Conservation (phyloP, 129 eudicot species). For the Centella asiatica region DNA sequence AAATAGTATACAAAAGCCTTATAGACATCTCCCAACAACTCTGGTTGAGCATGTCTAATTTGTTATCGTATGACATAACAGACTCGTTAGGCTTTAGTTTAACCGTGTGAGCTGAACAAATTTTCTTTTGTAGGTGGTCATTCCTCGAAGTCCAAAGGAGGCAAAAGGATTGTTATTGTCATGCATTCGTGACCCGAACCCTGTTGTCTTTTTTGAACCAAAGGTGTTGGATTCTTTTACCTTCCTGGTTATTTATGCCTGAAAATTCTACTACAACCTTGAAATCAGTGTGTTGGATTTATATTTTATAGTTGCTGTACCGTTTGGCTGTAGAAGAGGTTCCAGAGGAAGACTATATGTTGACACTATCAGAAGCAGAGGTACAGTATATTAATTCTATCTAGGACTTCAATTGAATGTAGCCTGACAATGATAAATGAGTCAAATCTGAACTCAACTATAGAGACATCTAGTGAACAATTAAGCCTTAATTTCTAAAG, state of each 20-base stretch:
- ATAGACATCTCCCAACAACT: not conserved
- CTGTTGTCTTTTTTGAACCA: conserved; percentile 94
- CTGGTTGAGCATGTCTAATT: not conserved
- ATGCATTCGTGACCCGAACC: conserved; percentile 89
- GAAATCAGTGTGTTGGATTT: not conserved
- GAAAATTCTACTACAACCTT: not conserved
- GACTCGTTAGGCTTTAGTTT: not conserved
- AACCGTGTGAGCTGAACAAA: not conserved
- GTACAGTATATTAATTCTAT: conserved; percentile 25
- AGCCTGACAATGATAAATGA: not conserved
- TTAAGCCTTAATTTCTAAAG: not conserved
- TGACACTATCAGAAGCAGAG: conserved; percentile 94
- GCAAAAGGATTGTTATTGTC: conserved; percentile 89
- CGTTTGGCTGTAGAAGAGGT: conserved; percentile 94
- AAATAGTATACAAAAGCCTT: not conserved
- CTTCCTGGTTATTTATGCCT: not conserved
- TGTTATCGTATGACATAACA: not conserved
- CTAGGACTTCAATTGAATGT: not conserved
- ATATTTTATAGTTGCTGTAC: conserved; percentile 69
- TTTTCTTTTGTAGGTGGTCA: conserved; percentile 57
- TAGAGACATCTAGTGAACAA: not conserved
- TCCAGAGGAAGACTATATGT: conserved; percentile 86
- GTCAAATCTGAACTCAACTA: not conserved
- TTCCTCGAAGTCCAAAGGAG: conserved; percentile 88
- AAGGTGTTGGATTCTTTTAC: conserved; percentile 46